Evolutionary conservation across 352 stramenopile species (phyloP), one percentile per base, ranked within the genome.

Genomic region (Plasmopara halstedii): DNA sequence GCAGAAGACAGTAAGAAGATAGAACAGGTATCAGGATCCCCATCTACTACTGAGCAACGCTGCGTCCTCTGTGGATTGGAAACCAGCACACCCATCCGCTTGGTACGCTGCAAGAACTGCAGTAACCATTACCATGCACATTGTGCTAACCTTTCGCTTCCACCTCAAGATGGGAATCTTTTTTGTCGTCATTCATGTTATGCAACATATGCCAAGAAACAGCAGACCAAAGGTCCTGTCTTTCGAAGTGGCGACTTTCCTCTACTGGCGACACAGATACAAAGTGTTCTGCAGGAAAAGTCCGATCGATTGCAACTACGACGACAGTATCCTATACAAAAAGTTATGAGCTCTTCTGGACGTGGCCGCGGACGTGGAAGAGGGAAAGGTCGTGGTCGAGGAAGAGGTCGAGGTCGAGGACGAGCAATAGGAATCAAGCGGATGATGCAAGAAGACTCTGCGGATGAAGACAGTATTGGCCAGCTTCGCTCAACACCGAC

Each of bases 181-280:
- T 88, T 86, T 42, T 88, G 77, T 22, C 67, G 64, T 13, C 82
- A 77, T 53, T 50, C 57, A 21, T 88, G 77, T 60, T 88, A 82
- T 52, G 53, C 62, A 15, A 48, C 45, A n/a, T 83, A 67, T 45
- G 59, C 58, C 46, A 68, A 78, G 21, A 39, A 64, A 33, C 50
- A 61, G 36, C 49, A 49, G 23, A 40, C 13, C 14, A 63, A 48
- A 18, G 18, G 17, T 15, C 42, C 43, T 5, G 21, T 63, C 9
- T 65, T 62, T 25, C 44, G 42, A n/a, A 54, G 34, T 27, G 59
- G 60, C 41, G 60, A 79, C 46, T 82, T 70, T 38, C 54, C 62
- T 2, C 56, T 53, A 15, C 64, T 82, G 10, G 67, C 56, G 10
- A 70, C 53, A n/a, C 61, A 73, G 39, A 74, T 82, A 25, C 64